A percentile compares a stretch with the other conserved stretches of the same genome.
These are phyloP conservation scores for Sphaerobolus stellatus DNA, from an alignment of 1,284 basidiomycete genomes.

Conservation along the genomic window DNA sequence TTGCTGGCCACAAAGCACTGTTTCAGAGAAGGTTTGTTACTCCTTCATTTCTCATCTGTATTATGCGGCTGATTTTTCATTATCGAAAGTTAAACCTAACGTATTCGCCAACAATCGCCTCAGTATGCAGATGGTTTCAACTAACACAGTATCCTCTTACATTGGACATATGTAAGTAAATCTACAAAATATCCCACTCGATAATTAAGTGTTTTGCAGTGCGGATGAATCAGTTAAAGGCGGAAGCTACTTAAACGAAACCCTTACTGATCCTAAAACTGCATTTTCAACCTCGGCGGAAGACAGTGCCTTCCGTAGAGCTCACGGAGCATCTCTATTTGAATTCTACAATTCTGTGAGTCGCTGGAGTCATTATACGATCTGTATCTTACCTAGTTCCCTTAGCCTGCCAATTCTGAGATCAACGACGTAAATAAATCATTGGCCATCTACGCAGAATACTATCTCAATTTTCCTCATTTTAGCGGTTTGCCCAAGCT, in stretches of 20 bases:
- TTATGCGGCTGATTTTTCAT: background rate
- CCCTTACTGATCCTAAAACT: conserved; percentile 25
- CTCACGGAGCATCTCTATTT: conserved; percentile 12
- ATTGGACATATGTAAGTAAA: conserved; percentile 21
- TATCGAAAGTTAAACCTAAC: conserved; percentile 20
- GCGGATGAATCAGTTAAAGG: conserved; percentile 29
- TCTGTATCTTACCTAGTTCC: background rate
- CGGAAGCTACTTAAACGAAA: conserved; percentile 20
- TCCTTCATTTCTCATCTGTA: background rate
- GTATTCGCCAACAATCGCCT: conserved; percentile 38
- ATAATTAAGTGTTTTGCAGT: conserved; percentile 17
- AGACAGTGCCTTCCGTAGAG: conserved; percentile 23
- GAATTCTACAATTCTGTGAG: conserved; percentile 11
- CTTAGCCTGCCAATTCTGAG: conserved; percentile 6
- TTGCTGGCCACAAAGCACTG: conserved; percentile 37
- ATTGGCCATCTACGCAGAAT: background rate
- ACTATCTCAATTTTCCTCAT: background rate
- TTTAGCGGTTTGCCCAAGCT: conserved; percentile 26
- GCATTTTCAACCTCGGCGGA: conserved; percentile 20
- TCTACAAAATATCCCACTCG: background rate
- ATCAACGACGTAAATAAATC: background rate
- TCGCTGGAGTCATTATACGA: background rate
- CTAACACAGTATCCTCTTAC: conserved; percentile 24
- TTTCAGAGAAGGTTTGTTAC: conserved; percentile 37
- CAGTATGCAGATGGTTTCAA: conserved; percentile 25